Evolutionary conservation across 2,329 filamentous ascomycete genomes (phyloP).

Genomic region (Whalleya microplaca): DNA sequence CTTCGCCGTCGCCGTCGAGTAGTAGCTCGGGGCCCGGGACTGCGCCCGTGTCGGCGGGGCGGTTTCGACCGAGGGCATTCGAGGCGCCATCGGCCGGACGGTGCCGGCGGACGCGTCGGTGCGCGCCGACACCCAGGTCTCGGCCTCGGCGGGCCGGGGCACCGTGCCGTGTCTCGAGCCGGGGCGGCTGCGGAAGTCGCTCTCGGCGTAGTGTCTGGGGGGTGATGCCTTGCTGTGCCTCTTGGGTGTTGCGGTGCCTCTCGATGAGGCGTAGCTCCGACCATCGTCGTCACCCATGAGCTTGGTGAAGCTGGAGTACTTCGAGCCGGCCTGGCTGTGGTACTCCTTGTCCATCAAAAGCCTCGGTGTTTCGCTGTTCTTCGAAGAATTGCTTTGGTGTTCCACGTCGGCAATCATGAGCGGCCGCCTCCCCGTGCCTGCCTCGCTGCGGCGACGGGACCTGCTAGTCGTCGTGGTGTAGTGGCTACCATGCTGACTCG

Average conservation of each 20-base stretch:
- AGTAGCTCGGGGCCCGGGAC: slow-evolving; percentile 20
- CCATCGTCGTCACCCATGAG: slow-evolving; percentile 27
- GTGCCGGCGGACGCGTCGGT: slow-evolving; percentile 44
- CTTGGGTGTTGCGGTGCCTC: slow-evolving; percentile 4
- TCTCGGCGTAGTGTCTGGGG: slow-evolving; percentile 9
- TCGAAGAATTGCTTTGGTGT: slow-evolving; percentile 46
- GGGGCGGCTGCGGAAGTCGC: slow-evolving; percentile 33
- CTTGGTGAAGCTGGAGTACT: slow-evolving; percentile 9
- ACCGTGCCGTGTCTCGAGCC: slow-evolving; percentile 25
- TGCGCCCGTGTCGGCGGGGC: slow-evolving; percentile 21
- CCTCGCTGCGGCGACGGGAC: slow-evolving; percentile 48
- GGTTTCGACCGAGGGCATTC: slow-evolving; percentile 44
- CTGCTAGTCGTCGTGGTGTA: slow-evolving; percentile 38
- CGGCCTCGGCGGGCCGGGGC: slow-evolving; percentile 39
- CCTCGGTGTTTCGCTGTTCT: slow-evolving; percentile 36
- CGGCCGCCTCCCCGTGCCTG: slow-evolving; percentile 39
- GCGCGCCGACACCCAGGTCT: slow-evolving; percentile 50
- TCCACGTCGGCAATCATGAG: slow-evolving; percentile 47
- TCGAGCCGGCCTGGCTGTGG: slow-evolving; percentile 10
- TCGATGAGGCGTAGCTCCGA: slow-evolving; percentile 15
- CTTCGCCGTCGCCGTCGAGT: slow-evolving; percentile 12
- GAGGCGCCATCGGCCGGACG: slow-evolving; percentile 31
- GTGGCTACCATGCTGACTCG: slow-evolving; percentile 46
- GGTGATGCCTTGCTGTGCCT: neutral
- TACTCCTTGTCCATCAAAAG: slow-evolving; percentile 30